Percentiles rank a stretch among this genome's conserved stretches.
Evolutionary conservation across 495 filamentous ascomycete genomes (phyloP).

Genomic region (Penicillium goetzii): DNA sequence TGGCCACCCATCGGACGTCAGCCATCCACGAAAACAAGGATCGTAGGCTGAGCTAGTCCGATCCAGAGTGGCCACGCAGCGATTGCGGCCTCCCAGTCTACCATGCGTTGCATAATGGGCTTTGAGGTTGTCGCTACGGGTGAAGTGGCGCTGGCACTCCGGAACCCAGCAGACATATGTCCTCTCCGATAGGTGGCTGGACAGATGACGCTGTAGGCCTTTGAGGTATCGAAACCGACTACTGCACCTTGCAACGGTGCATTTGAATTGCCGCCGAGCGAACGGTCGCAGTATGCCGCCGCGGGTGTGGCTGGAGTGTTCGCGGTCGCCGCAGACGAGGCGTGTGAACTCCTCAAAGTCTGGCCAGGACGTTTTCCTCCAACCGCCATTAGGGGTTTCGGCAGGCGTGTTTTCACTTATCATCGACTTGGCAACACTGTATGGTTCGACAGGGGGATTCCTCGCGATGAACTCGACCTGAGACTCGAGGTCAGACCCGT

Average conservation of each 20-base stretch:
- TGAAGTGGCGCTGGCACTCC: neutral
- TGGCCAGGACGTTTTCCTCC: neutral
- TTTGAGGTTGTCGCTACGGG: constrained; percentile 29
- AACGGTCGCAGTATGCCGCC: no score
- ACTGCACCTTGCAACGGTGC: neutral
- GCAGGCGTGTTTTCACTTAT: no score
- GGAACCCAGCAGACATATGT: neutral
- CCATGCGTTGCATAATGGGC: constrained; percentile 29
- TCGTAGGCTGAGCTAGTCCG: constrained; percentile 15
- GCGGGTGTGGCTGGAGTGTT: no score
- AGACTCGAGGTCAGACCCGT: no score
- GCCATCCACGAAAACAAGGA: constrained; percentile 24
- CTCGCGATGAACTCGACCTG: no score
- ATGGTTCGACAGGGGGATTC: no score
- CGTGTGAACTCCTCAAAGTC: neutral
- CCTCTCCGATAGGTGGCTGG: neutral
- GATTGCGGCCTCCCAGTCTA: constrained; percentile 22
- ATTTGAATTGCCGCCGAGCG: no score
- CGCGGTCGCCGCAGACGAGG: neutral
- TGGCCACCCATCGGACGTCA: constrained; percentile 11
- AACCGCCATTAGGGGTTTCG: neutral
- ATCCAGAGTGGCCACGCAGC: constrained; percentile 30
- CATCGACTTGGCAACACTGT: no score
- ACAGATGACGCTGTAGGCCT: neutral
- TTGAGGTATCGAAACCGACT: neutral